Percentiles rank a stretch among this genome's conserved stretches.
phyloP scores from a whole-genome alignment of 2,329 filamentous ascomycete genomes.

The Fusarium compactum region DNA sequence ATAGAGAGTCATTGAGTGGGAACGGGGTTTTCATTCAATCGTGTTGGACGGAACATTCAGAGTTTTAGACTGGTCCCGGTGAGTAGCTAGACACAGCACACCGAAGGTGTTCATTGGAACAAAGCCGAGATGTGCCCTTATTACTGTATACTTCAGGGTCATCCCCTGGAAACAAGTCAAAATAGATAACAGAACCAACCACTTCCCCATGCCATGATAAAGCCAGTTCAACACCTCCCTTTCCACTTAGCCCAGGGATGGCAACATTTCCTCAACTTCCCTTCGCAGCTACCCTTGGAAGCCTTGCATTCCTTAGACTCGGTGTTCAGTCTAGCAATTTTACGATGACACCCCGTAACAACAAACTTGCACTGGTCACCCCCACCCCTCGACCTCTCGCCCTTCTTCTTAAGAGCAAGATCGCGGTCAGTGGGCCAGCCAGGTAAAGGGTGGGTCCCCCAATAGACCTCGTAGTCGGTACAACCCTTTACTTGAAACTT shows the following conservation, averaged over 20 bases:
- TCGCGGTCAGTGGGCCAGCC: too few relatives aligned
- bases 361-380: background rate
- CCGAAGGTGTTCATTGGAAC: background rate
- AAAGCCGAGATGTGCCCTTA: background rate
- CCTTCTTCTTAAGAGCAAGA: too few relatives aligned
- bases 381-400: too few relatives aligned
- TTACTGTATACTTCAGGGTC: too few relatives aligned
- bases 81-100: background rate
- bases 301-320: too few relatives aligned
- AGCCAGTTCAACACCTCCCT: too few relatives aligned
- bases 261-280: too few relatives aligned
- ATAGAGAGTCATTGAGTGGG: background rate
- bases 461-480: background rate
- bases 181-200: too few relatives aligned
- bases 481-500: background rate
- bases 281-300: too few relatives aligned
- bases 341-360: background rate
- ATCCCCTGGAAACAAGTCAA: too few relatives aligned
- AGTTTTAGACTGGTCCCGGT: background rate
- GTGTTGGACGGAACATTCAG: accelerated
- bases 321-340: background rate
- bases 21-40: background rate
- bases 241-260: too few relatives aligned
- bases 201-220: too few relatives aligned
- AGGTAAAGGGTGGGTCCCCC: background rate